Evolutionary conservation across 2,329 filamentous ascomycete genomes (phyloP).

Genomic region (Talaromyces sp.): DNA sequence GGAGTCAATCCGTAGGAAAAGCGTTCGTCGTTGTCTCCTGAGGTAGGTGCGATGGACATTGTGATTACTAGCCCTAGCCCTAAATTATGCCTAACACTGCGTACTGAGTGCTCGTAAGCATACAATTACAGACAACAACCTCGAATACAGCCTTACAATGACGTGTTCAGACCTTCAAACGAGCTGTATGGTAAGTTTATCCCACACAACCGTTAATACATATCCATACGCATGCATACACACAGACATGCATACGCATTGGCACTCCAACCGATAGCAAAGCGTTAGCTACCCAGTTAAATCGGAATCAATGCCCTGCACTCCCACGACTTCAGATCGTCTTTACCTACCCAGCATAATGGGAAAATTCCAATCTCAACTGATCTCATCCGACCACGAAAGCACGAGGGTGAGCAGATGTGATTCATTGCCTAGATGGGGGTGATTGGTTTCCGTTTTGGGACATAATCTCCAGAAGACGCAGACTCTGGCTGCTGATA

Average conservation of each 20-base stretch:
- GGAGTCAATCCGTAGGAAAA: too few relatives aligned
- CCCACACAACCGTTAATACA: too few relatives aligned
- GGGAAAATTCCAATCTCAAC: not conserved
- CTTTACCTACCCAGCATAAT: not conserved
- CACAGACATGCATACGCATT: not conserved
- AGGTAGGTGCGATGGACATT: not conserved
- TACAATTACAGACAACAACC: too few relatives aligned
- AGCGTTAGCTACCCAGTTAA: not conserved
- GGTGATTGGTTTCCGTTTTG: not conserved
- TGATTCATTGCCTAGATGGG: conserved; percentile 5
- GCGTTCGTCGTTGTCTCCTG: not conserved
- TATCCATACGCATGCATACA: too few relatives aligned
- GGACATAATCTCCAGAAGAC: not conserved
- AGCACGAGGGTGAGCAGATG: not conserved
- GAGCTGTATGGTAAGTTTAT: too few relatives aligned
- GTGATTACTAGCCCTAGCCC: not conserved
- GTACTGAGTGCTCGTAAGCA: too few relatives aligned
- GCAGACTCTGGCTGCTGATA: too few relatives aligned
- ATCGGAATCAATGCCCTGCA: not conserved
- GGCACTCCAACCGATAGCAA: not conserved
- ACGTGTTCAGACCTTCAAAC: too few relatives aligned
- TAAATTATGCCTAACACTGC: not conserved
- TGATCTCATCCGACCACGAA: not conserved
- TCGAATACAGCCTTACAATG: too few relatives aligned
- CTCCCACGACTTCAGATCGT: not conserved